Evolutionary conservation across 192 early-diverging fungal species (phyloP).

Genomic region (Backusella macrospora): DNA sequence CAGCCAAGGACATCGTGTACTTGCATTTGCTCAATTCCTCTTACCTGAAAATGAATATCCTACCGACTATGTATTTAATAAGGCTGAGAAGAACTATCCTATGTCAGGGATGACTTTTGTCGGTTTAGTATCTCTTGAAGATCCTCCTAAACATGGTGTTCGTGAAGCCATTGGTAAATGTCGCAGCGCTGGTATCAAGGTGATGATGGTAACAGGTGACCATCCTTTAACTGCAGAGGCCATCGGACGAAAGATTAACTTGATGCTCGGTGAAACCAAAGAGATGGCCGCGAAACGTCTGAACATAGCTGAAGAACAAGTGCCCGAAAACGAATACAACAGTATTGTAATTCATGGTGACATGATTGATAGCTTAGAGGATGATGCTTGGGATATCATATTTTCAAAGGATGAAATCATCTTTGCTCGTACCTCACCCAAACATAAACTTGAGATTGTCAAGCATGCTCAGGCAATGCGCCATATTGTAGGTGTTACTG

Average conservation of each 20-base stretch:
- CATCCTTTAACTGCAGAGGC: constrained; percentile 95
- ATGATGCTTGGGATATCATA: constrained; percentile 89
- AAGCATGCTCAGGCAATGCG: constrained; percentile 86
- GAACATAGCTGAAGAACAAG: constrained; percentile 55
- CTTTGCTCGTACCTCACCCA: constrained; percentile 95
- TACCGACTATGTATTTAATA: constrained; percentile 72
- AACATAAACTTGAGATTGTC: constrained; percentile 97
- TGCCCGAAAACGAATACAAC: constrained; percentile 82
- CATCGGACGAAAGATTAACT: constrained; percentile 94
- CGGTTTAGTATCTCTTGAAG: constrained; percentile 91
- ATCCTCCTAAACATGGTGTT: constrained; percentile 97
- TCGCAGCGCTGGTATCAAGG: constrained; percentile 90
- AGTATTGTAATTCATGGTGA: constrained; percentile 97
- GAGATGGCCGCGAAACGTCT: constrained; percentile 76
- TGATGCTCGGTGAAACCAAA: constrained; percentile 89
- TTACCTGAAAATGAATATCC: constrained; percentile 73
- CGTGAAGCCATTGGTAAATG: constrained; percentile 95
- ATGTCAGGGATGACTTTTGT: constrained; percentile 71
- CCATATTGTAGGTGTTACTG: constrained; percentile 97
- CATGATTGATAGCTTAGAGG: constrained; percentile 75
- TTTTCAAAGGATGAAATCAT: constrained; percentile 95
- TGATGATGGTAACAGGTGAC: constrained; percentile 99
- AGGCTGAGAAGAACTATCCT: constrained; percentile 78
- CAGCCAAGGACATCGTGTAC: constrained; percentile 87
- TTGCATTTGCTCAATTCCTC: constrained; percentile 87